phyloP scores from a whole-genome alignment of 805 yeast species.

The Starmerella bombi region DNA sequence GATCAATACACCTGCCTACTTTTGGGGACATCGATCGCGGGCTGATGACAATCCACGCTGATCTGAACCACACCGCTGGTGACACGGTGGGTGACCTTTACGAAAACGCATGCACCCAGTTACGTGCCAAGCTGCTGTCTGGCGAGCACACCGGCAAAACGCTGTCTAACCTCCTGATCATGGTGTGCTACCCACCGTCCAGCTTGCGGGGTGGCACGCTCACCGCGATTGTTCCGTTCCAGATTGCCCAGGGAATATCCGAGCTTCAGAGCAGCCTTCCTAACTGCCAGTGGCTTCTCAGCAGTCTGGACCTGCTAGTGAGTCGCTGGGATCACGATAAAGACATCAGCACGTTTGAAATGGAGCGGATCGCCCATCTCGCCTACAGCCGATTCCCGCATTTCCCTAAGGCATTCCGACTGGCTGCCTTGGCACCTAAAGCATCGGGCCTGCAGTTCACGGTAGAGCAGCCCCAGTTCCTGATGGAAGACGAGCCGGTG shows the following conservation, averaged over 20 bases:
- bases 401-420: slow-evolving; percentile 24
- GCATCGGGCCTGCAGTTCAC: slow-evolving; percentile 20
- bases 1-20: slow-evolving; percentile 22
- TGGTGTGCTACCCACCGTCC: slow-evolving; percentile 14
- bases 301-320: slow-evolving; percentile 18
- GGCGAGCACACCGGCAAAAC: not conserved
- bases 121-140: slow-evolving; percentile 13
- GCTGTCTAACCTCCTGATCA: slow-evolving; percentile 6
- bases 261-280: slow-evolving; percentile 17
- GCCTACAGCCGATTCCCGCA: slow-evolving; percentile 24
- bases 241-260: slow-evolving; percentile 21
- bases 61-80: slow-evolving; percentile 16
- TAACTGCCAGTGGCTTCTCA: slow-evolving; percentile 16
- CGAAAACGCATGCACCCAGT: slow-evolving; percentile 16
- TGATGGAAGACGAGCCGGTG: slow-evolving; percentile 55
- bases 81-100: slow-evolving; percentile 21
- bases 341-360: slow-evolving; percentile 22
- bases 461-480: slow-evolving; percentile 12
- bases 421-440: slow-evolving; percentile 27
- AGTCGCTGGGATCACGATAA: slow-evolving; percentile 22
- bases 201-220: slow-evolving; percentile 14
- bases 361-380: slow-evolving; percentile 23
- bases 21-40: slow-evolving; percentile 19
- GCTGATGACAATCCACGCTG: slow-evolving; percentile 15
- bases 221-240: slow-evolving; percentile 17